A percentile compares a stretch with the other conserved stretches of the same genome.
phyloP scores from a whole-genome alignment of 2,329 filamentous ascomycete species.

The Blastomyces gilchristii region DNA sequence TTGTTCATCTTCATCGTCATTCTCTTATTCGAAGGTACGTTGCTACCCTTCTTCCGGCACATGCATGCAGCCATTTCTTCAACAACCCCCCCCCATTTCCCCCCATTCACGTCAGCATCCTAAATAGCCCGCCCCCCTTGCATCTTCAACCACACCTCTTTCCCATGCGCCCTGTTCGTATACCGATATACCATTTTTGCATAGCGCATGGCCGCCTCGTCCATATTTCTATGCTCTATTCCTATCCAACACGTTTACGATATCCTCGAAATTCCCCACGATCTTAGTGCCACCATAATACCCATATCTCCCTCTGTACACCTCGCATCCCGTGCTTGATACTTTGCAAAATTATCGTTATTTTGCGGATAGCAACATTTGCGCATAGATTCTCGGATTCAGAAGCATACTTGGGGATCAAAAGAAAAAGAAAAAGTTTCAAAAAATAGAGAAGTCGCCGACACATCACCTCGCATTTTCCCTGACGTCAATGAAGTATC shows the following conservation, averaged over 20 bases:
- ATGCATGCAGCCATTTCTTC: not conserved
- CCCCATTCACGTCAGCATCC: not conserved
- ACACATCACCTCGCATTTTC: not conserved
- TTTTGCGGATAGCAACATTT: not conserved
- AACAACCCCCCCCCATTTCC: not conserved
- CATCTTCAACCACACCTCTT: slow-evolving; percentile 3
- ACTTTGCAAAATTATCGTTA: slow-evolving; percentile 10
- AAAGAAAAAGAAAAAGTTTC: slow-evolving; percentile 1
- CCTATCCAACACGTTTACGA: slow-evolving; percentile 1
- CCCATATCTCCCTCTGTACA: not conserved
- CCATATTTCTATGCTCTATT: slow-evolving; percentile 18
- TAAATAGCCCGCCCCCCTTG: not conserved
- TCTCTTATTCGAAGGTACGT: slow-evolving; percentile 27
- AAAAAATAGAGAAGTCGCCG: not conserved
- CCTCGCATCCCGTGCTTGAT: slow-evolving; percentile 18
- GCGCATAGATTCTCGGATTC: slow-evolving; percentile 4
- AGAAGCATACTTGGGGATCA: not conserved
- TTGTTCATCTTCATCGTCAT: slow-evolving; percentile 22
- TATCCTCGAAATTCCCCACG: not conserved
- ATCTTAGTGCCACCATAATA: slow-evolving; percentile 3
- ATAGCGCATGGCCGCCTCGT: slow-evolving; percentile 24
- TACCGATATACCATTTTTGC: slow-evolving; percentile 15
- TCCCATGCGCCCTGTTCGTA: not conserved
- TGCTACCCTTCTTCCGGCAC: not conserved
- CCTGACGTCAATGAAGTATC: slow-evolving; percentile 7